A percentile compares a stretch with the other conserved stretches of the same genome.
phyloP scores from a whole-genome alignment of 805 yeast genomes.

The Clavispora carvajalis region DNA sequence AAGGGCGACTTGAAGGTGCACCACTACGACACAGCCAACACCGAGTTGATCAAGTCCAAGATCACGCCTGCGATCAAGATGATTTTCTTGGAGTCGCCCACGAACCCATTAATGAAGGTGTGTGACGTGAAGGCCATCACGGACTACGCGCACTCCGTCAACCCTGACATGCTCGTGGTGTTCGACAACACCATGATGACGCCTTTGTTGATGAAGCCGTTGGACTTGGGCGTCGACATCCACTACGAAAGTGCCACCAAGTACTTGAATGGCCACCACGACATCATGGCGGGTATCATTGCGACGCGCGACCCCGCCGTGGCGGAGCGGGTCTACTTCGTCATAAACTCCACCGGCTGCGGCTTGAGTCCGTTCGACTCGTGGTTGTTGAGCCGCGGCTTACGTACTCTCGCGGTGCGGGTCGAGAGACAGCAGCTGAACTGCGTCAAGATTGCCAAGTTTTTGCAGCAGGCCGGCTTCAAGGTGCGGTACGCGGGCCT shows the following conservation, averaged over 20 bases:
- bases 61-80: slow-evolving; percentile 58
- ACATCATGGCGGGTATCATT: slow-evolving; percentile 91
- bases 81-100: slow-evolving; percentile 86
- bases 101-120: slow-evolving; percentile 88
- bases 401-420: slow-evolving; percentile 81
- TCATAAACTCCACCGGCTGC: slow-evolving; percentile 85
- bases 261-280: slow-evolving; percentile 91
- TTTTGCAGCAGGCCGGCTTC: slow-evolving; percentile 62
- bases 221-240: slow-evolving; percentile 82
- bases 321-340: slow-evolving; percentile 66
- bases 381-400: slow-evolving; percentile 84
- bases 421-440: slow-evolving; percentile 84
- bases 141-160: slow-evolving; percentile 57
- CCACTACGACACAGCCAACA: slow-evolving; percentile 79
- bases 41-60: slow-evolving; percentile 52
- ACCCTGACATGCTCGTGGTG: slow-evolving; percentile 67
- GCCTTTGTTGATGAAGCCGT: slow-evolving; percentile 78
- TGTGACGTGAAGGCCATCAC: slow-evolving; percentile 71
- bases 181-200: slow-evolving; percentile 98
- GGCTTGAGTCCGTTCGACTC: slow-evolving; percentile 91
- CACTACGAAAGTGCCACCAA: slow-evolving; percentile 94
- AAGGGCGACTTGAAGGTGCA: slow-evolving; percentile 61
- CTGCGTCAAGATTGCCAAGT: slow-evolving; percentile 69
- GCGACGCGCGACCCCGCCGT: slow-evolving; percentile 62
- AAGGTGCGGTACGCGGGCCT: slow-evolving; percentile 85